Base-by-base conservation (phyloP, 805 yeast genomes). In the Schwanniomyces yamadae region DNA sequence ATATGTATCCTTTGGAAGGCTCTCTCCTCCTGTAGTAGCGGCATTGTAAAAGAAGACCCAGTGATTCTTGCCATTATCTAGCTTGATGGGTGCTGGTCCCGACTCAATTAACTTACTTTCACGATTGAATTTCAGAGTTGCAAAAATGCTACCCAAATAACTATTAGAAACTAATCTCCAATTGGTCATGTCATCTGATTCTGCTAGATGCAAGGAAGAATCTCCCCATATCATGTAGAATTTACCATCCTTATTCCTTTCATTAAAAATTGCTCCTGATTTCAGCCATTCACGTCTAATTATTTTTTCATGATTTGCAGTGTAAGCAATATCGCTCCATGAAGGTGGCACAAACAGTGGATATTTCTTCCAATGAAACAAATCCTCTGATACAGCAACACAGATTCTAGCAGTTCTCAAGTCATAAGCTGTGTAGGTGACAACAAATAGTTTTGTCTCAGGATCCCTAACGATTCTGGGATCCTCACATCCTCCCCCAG, bases 161-260 rank as follows among this genome's bases (percentile, higher is more conserved):
- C 50, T 45, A 20, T 46, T 41, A 21, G 50, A 39, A 3, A 50
- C 40, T 5, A 57, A 33, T 12, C 38, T 25, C 73, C 73, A 67
- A 36, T 59, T 38, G n/a, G 56, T 41, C 38, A 66, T 41, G 38
- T 67, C 70, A 19, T 44, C 45, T 7, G 66, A 58, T 19, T 45
- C 52, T 4, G 71, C 71, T 41, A 67, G 50, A 41, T 63, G 59
- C 37, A 67, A 54, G 23, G 57, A 57, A 8, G 61, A 53, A 44
- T 67, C 73, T 15, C 73, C 73, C 69, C 69, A 67, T 15, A 67
- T 55, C 73, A 67, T 67, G 42, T 65, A 63, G 40, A 60, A 66
- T 24, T 53, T 49, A 4, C 69, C 69, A 40, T 63, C 64, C 12
- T 40, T 39, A 31, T 51, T 49, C 21, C 33, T 44, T 25, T 66